These are phyloP conservation scores for Komagataella pseudopastoris DNA, from an alignment of 805 yeast species.

Conservation along the genomic window DNA sequence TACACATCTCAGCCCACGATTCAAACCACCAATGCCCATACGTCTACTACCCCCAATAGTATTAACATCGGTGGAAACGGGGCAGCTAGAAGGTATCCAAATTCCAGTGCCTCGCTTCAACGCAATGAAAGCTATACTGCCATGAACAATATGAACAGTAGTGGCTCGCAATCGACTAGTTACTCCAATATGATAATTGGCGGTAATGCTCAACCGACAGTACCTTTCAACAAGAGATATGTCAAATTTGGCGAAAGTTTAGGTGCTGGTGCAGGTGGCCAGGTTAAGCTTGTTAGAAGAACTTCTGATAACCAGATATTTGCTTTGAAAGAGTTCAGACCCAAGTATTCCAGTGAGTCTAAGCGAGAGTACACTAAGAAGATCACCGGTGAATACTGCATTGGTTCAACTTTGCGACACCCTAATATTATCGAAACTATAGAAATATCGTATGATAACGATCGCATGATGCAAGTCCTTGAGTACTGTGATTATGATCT, in stretches of 20 bases:
- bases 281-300: constrained; percentile 64
- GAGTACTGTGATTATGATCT: constrained; percentile 89
- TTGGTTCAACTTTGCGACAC: constrained; percentile 81
- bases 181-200: constrained; percentile 15
- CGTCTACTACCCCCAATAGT: not conserved
- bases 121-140: constrained; percentile 1
- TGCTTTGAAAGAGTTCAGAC: constrained; percentile 88
- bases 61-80: not conserved
- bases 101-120: not conserved
- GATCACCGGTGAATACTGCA: constrained; percentile 88
- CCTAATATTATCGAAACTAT: constrained; percentile 85
- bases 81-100: not conserved
- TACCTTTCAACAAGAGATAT: constrained; percentile 65
- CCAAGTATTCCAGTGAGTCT: constrained; percentile 59
- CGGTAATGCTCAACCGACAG: constrained; percentile 24
- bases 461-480: constrained; percentile 81
- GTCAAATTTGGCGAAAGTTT: constrained; percentile 73
- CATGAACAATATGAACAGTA: constrained; percentile 3
- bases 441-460: constrained; percentile 82
- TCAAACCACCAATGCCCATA: constrained; percentile 1
- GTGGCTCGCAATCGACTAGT: constrained; percentile 1
- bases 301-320: constrained; percentile 55
- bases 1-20: constrained; percentile 2
- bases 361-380: constrained; percentile 82
- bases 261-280: constrained; percentile 95